Evolutionary conservation across 1,284 basidiomycete species (phyloP).

Genomic region (Moesziomyces sp.): DNA sequence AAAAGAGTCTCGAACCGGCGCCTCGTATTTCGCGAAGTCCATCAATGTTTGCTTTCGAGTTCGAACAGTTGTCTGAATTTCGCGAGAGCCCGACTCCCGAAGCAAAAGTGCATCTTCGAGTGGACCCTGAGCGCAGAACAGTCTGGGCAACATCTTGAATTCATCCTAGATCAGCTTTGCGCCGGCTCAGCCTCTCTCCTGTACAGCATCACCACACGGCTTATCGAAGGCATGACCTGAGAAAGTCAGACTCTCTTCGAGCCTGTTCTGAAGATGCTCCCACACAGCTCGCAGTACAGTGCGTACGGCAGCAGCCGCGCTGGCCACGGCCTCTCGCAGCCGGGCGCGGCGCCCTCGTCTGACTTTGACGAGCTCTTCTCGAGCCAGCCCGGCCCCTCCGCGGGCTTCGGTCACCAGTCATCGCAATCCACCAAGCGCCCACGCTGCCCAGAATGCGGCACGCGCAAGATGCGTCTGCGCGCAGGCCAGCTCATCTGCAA

Average conservation of each 20-base stretch:
- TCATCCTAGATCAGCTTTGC: too few relatives aligned
- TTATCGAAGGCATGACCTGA: neutral
- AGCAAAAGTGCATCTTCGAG: too few relatives aligned
- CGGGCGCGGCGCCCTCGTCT: slow-evolving; percentile 25
- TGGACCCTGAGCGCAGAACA: too few relatives aligned
- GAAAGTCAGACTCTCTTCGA: too few relatives aligned
- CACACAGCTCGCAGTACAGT: slow-evolving; percentile 7
- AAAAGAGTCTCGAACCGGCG: too few relatives aligned
- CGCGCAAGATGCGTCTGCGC: slow-evolving; percentile 42
- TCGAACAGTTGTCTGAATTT: too few relatives aligned
- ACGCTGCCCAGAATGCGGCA: slow-evolving; percentile 45
- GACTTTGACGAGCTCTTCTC: slow-evolving; percentile 37
- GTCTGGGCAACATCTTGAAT: too few relatives aligned
- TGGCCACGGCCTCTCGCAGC: slow-evolving; percentile 24
- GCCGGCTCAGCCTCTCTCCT: too few relatives aligned
- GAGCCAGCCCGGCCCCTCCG: slow-evolving; percentile 21
- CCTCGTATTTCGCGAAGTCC: too few relatives aligned
- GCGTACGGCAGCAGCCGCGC: slow-evolving; percentile 3
- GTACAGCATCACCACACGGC: neutral
- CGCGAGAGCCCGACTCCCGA: too few relatives aligned
- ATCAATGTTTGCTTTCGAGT: too few relatives aligned
- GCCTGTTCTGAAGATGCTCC: slow-evolving; percentile 6
- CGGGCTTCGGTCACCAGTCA: slow-evolving; percentile 8
- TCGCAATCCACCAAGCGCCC: slow-evolving; percentile 30
- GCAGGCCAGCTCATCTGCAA: slow-evolving; percentile 51